Percentiles rank a stretch among this genome's conserved stretches.
Evolutionary conservation across 1,139 yeast species (phyloP).

Genomic region (Hyphopichia khmerensis): DNA sequence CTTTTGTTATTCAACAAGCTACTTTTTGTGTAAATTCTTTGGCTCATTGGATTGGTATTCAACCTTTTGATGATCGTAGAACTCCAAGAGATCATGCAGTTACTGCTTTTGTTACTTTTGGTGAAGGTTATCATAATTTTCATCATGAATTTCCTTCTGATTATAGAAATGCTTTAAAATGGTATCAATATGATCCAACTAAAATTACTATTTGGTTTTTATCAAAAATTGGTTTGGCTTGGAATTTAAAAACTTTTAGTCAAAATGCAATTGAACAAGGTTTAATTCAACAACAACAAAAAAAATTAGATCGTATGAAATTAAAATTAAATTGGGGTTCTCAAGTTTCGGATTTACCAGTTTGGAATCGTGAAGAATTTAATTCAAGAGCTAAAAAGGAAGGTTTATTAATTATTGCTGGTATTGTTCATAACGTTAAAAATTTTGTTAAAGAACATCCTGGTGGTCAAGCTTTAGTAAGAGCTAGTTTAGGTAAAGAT

Average conservation of each 20-base stretch:
- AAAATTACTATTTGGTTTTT: conserved; percentile 70
- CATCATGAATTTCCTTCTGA: conserved; percentile 99
- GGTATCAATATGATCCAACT: conserved; percentile 99
- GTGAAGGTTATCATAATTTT: conserved; percentile 99
- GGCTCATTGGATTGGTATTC: conserved; percentile 98
- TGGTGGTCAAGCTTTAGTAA: conserved; percentile 89
- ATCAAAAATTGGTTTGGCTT: conserved; percentile 82
- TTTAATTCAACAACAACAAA: conserved; percentile 91
- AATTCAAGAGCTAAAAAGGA: conserved; percentile 58
- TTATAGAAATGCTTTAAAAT: conserved; percentile 94
- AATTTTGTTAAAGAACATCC: conserved; percentile 90
- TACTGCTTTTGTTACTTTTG: conserved; percentile 93
- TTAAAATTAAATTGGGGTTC: conserved; percentile 89
- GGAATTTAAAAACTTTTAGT: conserved; percentile 87
- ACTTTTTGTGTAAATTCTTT: conserved; percentile 98
- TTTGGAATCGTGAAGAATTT: conserved; percentile 86
- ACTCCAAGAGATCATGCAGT: conserved; percentile 95
- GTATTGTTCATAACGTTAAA: conserved; percentile 91
- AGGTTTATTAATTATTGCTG: conserved; percentile 78
- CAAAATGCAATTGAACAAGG: conserved; percentile 97
- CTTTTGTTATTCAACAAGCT: conserved; percentile 89
- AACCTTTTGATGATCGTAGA: conserved; percentile 96
- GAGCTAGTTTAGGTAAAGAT: conserved; percentile 90
- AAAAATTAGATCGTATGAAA: conserved; percentile 85
- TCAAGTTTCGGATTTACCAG: conserved; percentile 78